phyloP scores from a whole-genome alignment of 2,329 filamentous ascomycete genomes.

The Leptodontidium sp. region DNA sequence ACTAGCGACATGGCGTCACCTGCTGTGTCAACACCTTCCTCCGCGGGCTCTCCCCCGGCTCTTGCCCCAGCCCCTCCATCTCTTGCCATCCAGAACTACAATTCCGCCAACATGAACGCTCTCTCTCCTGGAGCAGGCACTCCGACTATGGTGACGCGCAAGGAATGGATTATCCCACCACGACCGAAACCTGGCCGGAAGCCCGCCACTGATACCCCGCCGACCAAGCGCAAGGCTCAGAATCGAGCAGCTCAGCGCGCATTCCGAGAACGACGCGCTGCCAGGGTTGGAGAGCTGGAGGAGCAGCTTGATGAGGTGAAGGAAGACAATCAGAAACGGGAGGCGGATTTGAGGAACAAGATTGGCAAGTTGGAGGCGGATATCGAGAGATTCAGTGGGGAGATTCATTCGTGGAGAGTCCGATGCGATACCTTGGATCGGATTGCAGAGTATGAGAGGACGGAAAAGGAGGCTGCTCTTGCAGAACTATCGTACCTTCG shows the following conservation, averaged over 20 bases:
- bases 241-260: conserved; percentile 91
- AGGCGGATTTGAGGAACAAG: conserved; percentile 63
- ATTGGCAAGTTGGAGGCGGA: conserved; percentile 69
- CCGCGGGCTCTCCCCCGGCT: conserved; percentile 49
- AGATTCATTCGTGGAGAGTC: conserved; percentile 47
- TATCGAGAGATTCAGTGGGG: conserved; percentile 65
- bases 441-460: conserved; percentile 48
- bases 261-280: conserved; percentile 87
- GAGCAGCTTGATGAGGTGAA: conserved; percentile 70
- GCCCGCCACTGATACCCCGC: conserved; percentile 90
- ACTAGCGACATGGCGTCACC: conserved; percentile 49
- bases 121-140: conserved; percentile 46
- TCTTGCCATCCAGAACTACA: conserved; percentile 48
- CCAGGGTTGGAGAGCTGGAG: conserved; percentile 80
- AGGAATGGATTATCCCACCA: conserved; percentile 86
- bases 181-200: conserved; percentile 91
- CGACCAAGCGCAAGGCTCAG: conserved; percentile 92
- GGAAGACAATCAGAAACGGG: conserved; percentile 63
- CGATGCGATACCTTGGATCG: conserved; percentile 47
- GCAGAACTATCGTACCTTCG: conserved; percentile 50
- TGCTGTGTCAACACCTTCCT: conserved; percentile 50
- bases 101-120: conserved; percentile 34
- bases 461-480: conserved; percentile 53
- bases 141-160: conserved; percentile 70
- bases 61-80: conserved; percentile 45